Percentiles rank a stretch among this genome's conserved stretches.
Evolutionary conservation across 2,329 filamentous ascomycete genomes (phyloP).

Genomic region (Colletotrichum cereale): DNA sequence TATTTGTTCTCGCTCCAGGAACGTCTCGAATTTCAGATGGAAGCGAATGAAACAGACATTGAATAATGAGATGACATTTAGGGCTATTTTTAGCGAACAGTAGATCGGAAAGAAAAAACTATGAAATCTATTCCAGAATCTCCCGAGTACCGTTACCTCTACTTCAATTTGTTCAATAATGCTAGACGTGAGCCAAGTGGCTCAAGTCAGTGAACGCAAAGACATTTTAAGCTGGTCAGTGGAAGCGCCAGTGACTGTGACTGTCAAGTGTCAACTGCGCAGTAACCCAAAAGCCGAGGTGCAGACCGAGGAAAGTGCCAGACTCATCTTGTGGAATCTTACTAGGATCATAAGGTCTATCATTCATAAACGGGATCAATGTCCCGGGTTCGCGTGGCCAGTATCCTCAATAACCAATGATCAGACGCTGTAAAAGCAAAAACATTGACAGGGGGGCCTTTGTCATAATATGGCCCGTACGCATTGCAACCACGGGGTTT

Average conservation of each 20-base stretch:
- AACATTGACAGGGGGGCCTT: not conserved
- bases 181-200: not conserved
- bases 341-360: not conserved
- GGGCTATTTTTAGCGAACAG: too few relatives aligned
- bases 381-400: not conserved
- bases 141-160: not conserved
- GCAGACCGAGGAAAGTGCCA: not conserved
- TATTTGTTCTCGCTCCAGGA: too few relatives aligned
- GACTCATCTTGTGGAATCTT: not conserved
- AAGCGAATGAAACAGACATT: too few relatives aligned
- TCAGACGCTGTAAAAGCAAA: not conserved
- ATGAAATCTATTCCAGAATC: not conserved
- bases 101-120: too few relatives aligned
- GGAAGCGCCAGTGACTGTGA: too few relatives aligned
- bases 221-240: too few relatives aligned
- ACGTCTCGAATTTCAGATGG: too few relatives aligned
- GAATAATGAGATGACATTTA: too few relatives aligned
- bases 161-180: not conserved
- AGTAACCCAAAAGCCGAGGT: too few relatives aligned
- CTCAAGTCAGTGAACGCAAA: too few relatives aligned
- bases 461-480: not conserved
- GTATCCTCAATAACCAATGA: not conserved
- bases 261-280: not conserved
- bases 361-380: not conserved
- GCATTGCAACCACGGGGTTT: not conserved